Conservation (phyloP, 2,329 filamentous ascomycete species). For the Xylariaceae sp. region DNA sequence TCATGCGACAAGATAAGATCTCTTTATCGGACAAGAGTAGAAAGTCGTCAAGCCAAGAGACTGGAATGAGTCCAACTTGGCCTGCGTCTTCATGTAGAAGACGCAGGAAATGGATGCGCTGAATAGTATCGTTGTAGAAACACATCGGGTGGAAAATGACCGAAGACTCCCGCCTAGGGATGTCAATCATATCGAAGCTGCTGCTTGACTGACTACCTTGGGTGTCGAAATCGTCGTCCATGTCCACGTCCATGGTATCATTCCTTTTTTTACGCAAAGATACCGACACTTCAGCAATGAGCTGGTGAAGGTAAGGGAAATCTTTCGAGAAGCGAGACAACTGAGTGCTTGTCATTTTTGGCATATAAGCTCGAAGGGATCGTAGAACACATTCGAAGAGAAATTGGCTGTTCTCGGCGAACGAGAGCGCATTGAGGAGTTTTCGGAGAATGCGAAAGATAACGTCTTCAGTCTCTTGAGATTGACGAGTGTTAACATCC, state of each 20-base stretch:
- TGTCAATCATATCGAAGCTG: slow-evolving; percentile 34
- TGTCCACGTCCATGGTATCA: slow-evolving; percentile 47
- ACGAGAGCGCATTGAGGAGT: slow-evolving; percentile 40
- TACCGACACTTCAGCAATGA: slow-evolving; percentile 42
- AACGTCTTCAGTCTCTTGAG: slow-evolving; percentile 45
- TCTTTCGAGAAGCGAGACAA: slow-evolving; percentile 39
- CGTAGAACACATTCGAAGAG: slow-evolving; percentile 48
- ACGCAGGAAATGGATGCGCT: slow-evolving; percentile 46
- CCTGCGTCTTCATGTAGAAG: slow-evolving; percentile 41
- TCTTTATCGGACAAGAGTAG: slow-evolving; percentile 51
- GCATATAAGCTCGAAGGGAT: slow-evolving; percentile 46
- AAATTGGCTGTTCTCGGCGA: slow-evolving; percentile 43
- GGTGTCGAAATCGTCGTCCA: slow-evolving; percentile 54
- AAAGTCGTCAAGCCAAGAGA: slow-evolving; percentile 49
- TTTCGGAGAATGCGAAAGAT: slow-evolving; percentile 42
- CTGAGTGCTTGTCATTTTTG: slow-evolving; percentile 38
- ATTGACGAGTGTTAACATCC: slow-evolving; percentile 47
- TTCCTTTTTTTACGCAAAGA: slow-evolving; percentile 26
- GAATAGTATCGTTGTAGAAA: slow-evolving; percentile 47
- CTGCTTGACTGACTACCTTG: slow-evolving; percentile 50
- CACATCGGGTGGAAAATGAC: slow-evolving; percentile 42
- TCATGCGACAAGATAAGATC: slow-evolving; percentile 48
- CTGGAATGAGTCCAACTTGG: slow-evolving; percentile 50
- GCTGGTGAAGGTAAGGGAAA: slow-evolving; percentile 39
- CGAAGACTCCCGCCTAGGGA: slow-evolving; percentile 47